Conservation (phyloP, 768 basidiomycete species). For the Agaricus sinodeliciosus region DNA sequence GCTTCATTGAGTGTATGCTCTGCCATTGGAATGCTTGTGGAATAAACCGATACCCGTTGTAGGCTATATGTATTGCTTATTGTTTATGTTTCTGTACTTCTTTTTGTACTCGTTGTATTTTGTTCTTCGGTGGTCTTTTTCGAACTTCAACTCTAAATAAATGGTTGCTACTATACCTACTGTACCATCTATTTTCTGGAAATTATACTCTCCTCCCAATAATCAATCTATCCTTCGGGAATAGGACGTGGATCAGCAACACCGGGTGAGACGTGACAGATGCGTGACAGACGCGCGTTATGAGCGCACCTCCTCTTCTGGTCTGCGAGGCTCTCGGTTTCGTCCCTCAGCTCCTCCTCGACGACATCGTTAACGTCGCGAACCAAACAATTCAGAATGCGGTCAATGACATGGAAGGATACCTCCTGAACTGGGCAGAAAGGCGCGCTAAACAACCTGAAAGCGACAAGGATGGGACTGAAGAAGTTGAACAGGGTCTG, state of each 20-base stretch:
- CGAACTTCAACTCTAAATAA: too few species aligned
- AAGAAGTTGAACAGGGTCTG: conserved; percentile 74
- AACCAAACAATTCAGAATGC: conserved; percentile 75
- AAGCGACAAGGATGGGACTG: conserved; percentile 31
- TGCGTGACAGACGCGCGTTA: conserved; percentile 7
- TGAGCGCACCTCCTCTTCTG: conserved; percentile 37
- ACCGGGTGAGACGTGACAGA: not conserved
- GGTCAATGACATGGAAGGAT: conserved; percentile 75
- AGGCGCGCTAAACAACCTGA: conserved; percentile 41
- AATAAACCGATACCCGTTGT: not conserved
- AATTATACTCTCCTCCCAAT: too few species aligned
- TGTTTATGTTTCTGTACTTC: not conserved
- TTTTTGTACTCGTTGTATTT: too few species aligned
- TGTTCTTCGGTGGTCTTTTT: too few species aligned
- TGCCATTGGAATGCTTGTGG: not conserved
- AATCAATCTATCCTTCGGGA: too few species aligned
- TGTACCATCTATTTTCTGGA: too few species aligned
- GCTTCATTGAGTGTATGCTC: not conserved
- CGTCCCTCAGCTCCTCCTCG: conserved; percentile 76
- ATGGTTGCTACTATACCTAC: too few species aligned
- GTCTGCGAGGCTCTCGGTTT: conserved; percentile 76
- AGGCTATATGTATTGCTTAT: not conserved
- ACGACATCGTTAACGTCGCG: conserved; percentile 80
- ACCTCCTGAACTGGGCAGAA: conserved; percentile 69
- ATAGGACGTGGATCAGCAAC: too few species aligned